These are phyloP conservation scores for Eucalyptus pauciflora DNA, from an alignment of 345 rosid genomes.

Conservation along the genomic window DNA sequence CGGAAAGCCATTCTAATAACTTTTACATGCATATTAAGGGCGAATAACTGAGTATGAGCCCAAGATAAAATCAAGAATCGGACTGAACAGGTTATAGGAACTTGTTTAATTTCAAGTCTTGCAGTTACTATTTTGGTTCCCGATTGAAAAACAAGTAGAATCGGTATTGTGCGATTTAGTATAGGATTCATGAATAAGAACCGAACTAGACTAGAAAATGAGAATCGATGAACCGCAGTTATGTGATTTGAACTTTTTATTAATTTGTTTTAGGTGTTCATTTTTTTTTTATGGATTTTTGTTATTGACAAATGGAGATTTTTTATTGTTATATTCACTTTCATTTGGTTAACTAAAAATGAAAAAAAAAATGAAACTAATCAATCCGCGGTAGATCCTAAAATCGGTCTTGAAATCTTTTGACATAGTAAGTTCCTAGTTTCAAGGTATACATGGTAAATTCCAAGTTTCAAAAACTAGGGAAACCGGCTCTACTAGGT, in stretches of 20 bases:
- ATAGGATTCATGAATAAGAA: background rate
- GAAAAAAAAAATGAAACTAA: no score
- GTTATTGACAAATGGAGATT: no score
- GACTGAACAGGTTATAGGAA: accelerated
- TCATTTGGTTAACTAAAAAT: background rate
- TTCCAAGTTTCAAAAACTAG: no score
- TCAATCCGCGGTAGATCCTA: accelerated
- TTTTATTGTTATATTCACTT: background rate
- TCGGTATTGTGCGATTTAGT: background rate
- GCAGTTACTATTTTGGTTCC: no score
- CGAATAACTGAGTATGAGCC: no score
- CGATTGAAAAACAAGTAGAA: accelerated
- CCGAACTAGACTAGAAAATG: background rate
- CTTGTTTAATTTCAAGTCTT: no score
- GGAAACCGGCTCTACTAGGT: no score
- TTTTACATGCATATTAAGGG: background rate
- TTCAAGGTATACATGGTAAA: accelerated
- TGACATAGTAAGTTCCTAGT: accelerated
- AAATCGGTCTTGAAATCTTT: accelerated
- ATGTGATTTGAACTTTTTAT: no score
- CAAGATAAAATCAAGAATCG: no score
- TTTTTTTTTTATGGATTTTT: no score
- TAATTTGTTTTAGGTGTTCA: no score
- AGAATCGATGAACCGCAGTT: accelerated
- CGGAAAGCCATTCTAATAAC: background rate